Percentiles rank a stretch among this genome's conserved stretches.
These are phyloP conservation scores for Solanum paucissectum DNA, from an alignment of 257 asterid species.

Conservation along the genomic window DNA sequence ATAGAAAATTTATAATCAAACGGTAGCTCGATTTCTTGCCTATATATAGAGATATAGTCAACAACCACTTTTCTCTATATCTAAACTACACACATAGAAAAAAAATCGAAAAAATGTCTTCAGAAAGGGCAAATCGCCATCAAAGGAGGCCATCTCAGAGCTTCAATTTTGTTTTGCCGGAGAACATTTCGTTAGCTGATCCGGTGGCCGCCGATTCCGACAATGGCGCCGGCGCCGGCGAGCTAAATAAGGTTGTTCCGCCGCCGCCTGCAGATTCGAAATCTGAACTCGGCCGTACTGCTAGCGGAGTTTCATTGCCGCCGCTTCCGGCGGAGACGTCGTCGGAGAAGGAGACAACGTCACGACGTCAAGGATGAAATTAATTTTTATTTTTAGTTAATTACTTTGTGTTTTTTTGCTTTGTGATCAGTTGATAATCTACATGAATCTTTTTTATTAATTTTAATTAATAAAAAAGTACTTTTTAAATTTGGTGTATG, in stretches of 20 bases:
- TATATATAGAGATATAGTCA: slow-evolving; percentile 13
- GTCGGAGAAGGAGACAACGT: slow-evolving; percentile 10
- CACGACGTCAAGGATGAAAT: neutral
- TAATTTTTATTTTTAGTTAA: neutral
- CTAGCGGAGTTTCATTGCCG: slow-evolving; percentile 26
- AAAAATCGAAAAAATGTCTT: slow-evolving; percentile 29
- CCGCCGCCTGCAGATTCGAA: neutral
- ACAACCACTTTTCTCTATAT: neutral
- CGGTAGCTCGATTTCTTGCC: no score
- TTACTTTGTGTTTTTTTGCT: neutral
- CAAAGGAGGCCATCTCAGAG: slow-evolving; percentile 71
- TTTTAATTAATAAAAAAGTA: neutral
- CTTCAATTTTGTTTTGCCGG: slow-evolving; percentile 40
- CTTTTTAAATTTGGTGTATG: neutral
- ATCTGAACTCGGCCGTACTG: neutral
- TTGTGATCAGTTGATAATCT: neutral
- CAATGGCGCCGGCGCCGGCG: neutral
- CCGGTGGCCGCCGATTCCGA: slow-evolving; percentile 22
- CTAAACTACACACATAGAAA: neutral
- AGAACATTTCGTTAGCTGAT: slow-evolving; percentile 28
- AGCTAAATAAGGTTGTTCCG: slow-evolving; percentile 7
- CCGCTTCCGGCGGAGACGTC: slow-evolving; percentile 37
- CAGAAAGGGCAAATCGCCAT: slow-evolving; percentile 48
- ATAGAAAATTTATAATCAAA: neutral
- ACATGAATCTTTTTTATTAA: neutral